Conservation (phyloP, 164 flowering plant genomes). For the Stephania yunnanensis region DNA sequence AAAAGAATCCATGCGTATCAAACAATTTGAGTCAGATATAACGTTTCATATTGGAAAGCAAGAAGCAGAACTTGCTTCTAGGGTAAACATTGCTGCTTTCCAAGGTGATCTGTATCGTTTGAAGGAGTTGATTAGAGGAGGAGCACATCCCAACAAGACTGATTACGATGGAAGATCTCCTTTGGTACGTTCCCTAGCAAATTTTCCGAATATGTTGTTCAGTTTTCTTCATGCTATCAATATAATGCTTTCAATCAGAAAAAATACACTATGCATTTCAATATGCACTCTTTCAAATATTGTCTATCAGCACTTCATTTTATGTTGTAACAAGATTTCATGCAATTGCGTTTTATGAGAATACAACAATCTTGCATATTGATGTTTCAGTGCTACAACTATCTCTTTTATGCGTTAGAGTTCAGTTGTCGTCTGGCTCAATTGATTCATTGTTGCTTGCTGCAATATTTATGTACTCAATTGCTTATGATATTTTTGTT, state of each 20-base stretch:
- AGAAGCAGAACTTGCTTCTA: constrained; percentile 82
- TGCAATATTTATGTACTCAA: neutral
- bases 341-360: neutral
- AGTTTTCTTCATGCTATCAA: neutral
- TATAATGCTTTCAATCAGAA: neutral
- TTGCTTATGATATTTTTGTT: neutral
- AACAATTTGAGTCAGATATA: constrained; percentile 75
- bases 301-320: neutral
- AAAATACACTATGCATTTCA: too few relatives aligned
- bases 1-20: constrained; percentile 54
- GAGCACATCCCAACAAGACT: constrained; percentile 83
- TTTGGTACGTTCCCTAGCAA: constrained; percentile 47
- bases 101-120: constrained; percentile 76
- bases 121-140: constrained; percentile 62
- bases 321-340: neutral
- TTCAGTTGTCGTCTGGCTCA: neutral
- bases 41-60: constrained; percentile 70
- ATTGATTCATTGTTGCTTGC: neutral
- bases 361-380: neutral
- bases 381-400: neutral
- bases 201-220: constrained; percentile 2
- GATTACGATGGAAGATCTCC: constrained; percentile 96
- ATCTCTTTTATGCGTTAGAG: too few relatives aligned
- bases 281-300: neutral
- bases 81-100: constrained; percentile 75